Base-by-base conservation (phyloP, 2,329 filamentous ascomycete species). In the Paraconiothyrium sp. region DNA sequence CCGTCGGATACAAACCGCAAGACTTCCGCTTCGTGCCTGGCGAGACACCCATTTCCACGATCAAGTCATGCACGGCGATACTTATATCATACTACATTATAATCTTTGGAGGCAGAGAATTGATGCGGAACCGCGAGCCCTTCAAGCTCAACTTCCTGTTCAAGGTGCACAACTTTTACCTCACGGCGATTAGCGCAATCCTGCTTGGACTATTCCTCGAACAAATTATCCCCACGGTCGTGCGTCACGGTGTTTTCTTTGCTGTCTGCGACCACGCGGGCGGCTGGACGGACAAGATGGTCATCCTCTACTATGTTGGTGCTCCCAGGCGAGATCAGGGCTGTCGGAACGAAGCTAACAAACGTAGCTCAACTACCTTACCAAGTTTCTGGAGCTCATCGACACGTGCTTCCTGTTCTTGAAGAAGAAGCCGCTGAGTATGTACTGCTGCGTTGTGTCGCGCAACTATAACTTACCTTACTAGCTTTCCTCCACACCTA, bases 401-500 rank as follows among this genome's bases (percentile, higher is more conserved):
- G 94, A 98, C 82, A 98, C 94, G 62, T 90, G 94, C 79, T 98
- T 98, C 87, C 86, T 98, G 59, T 95, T 97, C 84, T 88, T 98
- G 80, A 98, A 98, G 90, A 98, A 98, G 90, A 98, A 98, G 90
- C 94, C 94, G 58, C 84, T 97, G 79, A 97, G 88, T 90, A 85
- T 68, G 86, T 73, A 27, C 4, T 48, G 46, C 16, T 49, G 41
- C 24, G 22, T 55, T 56, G 39, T n/a, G 27, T 2, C 27, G 35
- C 20, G 49, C 20, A 3, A 20, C 27, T 22, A 39, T 58, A 63
- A 57, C 74, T 80, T 66, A 79, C 55, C 3, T 35, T 22, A 32
- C 5, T 56, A 83, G 82, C 95, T 76, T 98, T 98, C 90, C 92
- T 98, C 71, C 94, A 98, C 88, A 97, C 93, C 84, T 98, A 98